phyloP scores from a whole-genome alignment of 176 grass and related monocot species.

The Aegilops tauschii region DNA sequence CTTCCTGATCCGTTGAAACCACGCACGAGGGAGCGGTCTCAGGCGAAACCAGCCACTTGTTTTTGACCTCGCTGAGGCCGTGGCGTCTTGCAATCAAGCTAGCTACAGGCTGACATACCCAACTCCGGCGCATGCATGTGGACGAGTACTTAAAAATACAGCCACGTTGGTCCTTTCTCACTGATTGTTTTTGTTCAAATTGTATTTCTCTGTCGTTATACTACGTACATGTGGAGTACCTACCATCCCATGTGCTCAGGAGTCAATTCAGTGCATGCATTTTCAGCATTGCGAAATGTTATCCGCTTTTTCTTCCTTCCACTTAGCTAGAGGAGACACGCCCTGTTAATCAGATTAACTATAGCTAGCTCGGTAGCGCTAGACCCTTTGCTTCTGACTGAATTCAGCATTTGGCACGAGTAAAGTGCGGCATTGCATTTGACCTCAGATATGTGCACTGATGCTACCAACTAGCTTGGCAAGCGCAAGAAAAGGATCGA shows the following conservation, averaged over 20 bases:
- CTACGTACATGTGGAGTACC: background rate
- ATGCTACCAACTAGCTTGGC: background rate
- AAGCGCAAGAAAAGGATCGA: background rate
- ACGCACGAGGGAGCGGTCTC: background rate
- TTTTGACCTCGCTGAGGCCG: background rate
- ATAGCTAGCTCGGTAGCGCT: too few species aligned
- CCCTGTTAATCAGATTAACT: background rate
- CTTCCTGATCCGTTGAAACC: slow-evolving; percentile 2
- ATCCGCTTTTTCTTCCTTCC: too few species aligned
- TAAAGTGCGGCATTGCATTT: background rate
- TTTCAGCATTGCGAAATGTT: background rate
- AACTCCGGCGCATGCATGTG: background rate
- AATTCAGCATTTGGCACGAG: background rate
- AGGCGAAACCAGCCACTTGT: slow-evolving; percentile 15
- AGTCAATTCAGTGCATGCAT: background rate
- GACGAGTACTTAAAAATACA: background rate
- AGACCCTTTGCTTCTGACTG: background rate
- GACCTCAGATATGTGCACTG: background rate
- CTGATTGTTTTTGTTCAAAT: background rate
- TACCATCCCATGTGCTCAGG: background rate
- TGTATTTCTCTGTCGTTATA: background rate
- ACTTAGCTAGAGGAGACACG: background rate
- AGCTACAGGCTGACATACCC: background rate
- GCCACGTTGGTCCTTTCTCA: background rate
- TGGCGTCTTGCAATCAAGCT: background rate